Evolutionary conservation across 768 basidiomycete species (phyloP), one percentile per base, ranked within the genome.

Genomic region (Podaxis pistillaris): DNA sequence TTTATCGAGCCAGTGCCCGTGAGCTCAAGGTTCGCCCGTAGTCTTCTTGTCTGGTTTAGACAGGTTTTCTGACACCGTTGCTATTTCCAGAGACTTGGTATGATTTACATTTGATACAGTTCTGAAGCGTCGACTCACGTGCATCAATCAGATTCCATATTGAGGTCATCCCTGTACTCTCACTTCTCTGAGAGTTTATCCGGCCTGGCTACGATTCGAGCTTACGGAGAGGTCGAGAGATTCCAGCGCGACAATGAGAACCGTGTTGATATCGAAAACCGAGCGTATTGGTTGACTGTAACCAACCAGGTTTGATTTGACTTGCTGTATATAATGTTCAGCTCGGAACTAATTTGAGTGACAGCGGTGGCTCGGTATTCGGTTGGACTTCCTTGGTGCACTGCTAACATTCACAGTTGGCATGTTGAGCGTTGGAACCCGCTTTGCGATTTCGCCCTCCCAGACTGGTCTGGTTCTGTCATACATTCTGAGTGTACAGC

Each of bases 121-220:
- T 24, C 28, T 37, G 19, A 22, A 46, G 53, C 2, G 22, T 54
- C 30, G 33, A 44, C 52, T 47, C 37, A 55, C 41, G 33, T 33
- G 15, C 5, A 24, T 50, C 53, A 59, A n/a, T 37, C 26, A 86
- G 93, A 96, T 76, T 87, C 93, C 26, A 81, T 96, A n/a, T 73
- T 97, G 30, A 86, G 94, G 26, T 91, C 91, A 0, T 88, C 89
- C 0, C 75, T 98, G 17, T 97, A 97, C 71, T 88, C 93, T 0
- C 94, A 96, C 70, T 97, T 97, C 74, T 92, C 93, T 2, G 95
- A 97, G 76, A 91, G 90, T 30, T 78, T 97, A 11, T 88, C 89
- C 11, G 96, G 96, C 17, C 74, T 96, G 41, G 83, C 91, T 0
- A 95, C 93, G 7, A 94, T 96, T 56, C 86, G 94, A 30, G 93